Evolutionary conservation across 176 grass and related monocot species (phyloP), one percentile per base, ranked within the genome.

Genomic region (Lolium perenne): DNA sequence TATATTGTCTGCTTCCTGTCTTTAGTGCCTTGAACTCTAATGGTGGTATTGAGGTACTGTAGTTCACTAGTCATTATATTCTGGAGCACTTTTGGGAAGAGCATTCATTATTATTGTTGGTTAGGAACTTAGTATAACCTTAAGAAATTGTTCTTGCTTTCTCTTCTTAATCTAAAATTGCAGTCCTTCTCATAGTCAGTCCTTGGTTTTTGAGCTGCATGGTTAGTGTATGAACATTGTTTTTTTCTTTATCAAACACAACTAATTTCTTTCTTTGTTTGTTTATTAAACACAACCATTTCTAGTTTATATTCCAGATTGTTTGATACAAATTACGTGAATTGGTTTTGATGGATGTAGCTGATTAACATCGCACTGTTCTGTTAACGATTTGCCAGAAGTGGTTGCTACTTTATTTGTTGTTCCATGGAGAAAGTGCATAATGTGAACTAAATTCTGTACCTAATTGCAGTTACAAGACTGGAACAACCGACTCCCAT

Each of bases 401-500:
- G 14, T 78, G 26, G 47, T 67, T 67, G 57, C 55, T 63, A 43
- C 29, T 88, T 47, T 18, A 48, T 43, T 32, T 63, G 60, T 68
- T 86, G 13, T 87, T 81, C 75, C 47, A 70, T 74, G 57, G 54
- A 76, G 65, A 17, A 48, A 38, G 29, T 81, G 55, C 69, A 62
- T 66, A 58, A 77, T 20, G n/a, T 71, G 81, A 81, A 86, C 56
- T 62, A 66, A 84, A 92, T 50, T 40, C 78, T 38, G 26, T 82
- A 61, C 15, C 21, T 56, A 54, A 90, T 87, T 86, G 20, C 81
- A 99, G 97, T 92, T 99, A 85, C 93, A 99, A 94, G 97, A 99
- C 48, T 99, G 92, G 94, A 99, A 99, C 70, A 96, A 65, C 80
- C 85, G 97, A 92, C 91, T 90, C 60, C 89, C 91, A 76, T 99